Base-by-base conservation (phyloP, 78 protist species). In the Dictyostelium citrinum region DNA sequence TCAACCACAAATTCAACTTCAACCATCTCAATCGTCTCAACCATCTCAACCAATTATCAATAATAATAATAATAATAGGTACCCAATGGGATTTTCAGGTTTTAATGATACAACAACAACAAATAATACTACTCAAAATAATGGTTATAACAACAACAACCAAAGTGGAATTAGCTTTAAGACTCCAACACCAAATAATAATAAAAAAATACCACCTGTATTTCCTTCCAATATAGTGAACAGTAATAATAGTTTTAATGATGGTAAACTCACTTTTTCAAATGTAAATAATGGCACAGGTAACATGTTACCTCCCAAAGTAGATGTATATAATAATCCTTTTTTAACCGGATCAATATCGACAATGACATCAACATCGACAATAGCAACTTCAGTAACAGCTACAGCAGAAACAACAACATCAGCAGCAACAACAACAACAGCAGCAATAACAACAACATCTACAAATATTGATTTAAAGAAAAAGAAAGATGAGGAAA, bases 21-120 rank as follows among this genome's bases (percentile, higher is more conserved):
- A 71, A 71, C 22, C 22, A 29, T n/a, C n/a, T n/a, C n/a, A n/a
- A n/a, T 35, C 0, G 4, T 4, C 43, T 64, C 31, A 67, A 22
- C 16, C 16, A 67, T 3, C n/a, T 9, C 31, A 29, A 11, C 39
- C 45, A 39, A 39, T n/a, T 22, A 12, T 37, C 41, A 74, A 33
- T 74, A 71, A 31, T 33, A 74, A 39, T 9, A 74, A 33, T 74
- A 71, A 31, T 33, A 74, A 39, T 9, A 74, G 46, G 45, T 74
- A 39, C n/a, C 45, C 81, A 74, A 74, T 70, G 77, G 81, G 55
- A 22, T 39, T 74, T 39, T 17, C 81, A 22, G 81, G 77, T 70
- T 70, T 70, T 74, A 39, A 67, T 31, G 16, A 70, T 70, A 16
- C n/a, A 12, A 33, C 41, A 29, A 2, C 37, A 29, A 24, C 29